Percentiles rank a stretch among this genome's conserved stretches.
These are phyloP conservation scores for Gnomoniopsis sp. DNA, from an alignment of 2,329 filamentous ascomycete genomes.

Conservation along the genomic window DNA sequence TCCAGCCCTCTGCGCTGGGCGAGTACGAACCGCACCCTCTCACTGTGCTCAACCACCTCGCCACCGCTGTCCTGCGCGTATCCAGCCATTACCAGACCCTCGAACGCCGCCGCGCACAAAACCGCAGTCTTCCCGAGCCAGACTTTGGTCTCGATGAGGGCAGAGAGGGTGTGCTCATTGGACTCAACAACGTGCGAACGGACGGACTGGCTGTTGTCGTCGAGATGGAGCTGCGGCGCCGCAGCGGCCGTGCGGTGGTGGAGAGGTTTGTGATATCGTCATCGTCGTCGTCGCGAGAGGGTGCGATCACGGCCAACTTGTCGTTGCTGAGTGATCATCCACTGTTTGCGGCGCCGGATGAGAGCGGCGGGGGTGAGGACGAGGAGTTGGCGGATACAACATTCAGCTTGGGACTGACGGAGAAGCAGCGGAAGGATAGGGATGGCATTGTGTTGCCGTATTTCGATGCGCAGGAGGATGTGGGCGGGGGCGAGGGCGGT, in stretches of 20 bases:
- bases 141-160: slow-evolving; percentile 75
- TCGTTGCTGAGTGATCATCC: slow-evolving; percentile 74
- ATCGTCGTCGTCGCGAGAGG: slow-evolving; percentile 29
- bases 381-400: slow-evolving; percentile 64
- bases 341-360: slow-evolving; percentile 53
- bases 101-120: slow-evolving; percentile 68
- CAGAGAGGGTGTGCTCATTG: slow-evolving; percentile 74
- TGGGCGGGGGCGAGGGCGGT: slow-evolving; percentile 78
- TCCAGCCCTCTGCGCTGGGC: slow-evolving; percentile 36
- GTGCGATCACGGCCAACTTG: slow-evolving; percentile 30
- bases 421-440: slow-evolving; percentile 81
- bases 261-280: slow-evolving; percentile 60
- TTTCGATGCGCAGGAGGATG: slow-evolving; percentile 88
- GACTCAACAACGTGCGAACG: slow-evolving; percentile 36
- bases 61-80: slow-evolving; percentile 78
- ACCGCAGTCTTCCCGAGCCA: slow-evolving; percentile 72
- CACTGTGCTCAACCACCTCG: slow-evolving; percentile 73
- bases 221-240: slow-evolving; percentile 80
- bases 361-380: slow-evolving; percentile 29
- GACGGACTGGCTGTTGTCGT: slow-evolving; percentile 63
- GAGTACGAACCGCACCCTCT: slow-evolving; percentile 68
- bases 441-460: slow-evolving; percentile 92
- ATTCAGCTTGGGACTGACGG: slow-evolving; percentile 83
- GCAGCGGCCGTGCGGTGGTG: slow-evolving; percentile 72
- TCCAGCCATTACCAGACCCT: slow-evolving; percentile 73